Base-by-base conservation (phyloP, 164 flowering plant genomes). In the Stephania japonica region DNA sequence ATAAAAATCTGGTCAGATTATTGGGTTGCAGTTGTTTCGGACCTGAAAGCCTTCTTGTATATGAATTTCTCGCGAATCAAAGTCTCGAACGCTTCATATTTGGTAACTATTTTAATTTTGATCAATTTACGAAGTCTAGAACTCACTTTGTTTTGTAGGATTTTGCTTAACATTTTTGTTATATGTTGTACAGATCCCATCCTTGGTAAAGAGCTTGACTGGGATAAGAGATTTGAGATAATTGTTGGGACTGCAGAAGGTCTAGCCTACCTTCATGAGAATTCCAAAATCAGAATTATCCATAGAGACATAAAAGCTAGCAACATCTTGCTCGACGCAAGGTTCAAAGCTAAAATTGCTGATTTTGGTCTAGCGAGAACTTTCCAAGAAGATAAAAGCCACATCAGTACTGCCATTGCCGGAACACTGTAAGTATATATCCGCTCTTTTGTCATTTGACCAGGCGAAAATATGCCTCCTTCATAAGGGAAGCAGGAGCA, bases 331-430 rank as follows among this genome's bases (percentile, higher is more conserved):
- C 71, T 89, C 56, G 91, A 89, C 80, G 53, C 78, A 25, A 87
- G 74, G 71, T 72, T 75, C 71, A 74, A 65, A 32, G 86, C 92
- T 7, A 89, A 89, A 75, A 87, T 91, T 38, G 87, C 97, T 47
- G 97, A 91, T 82, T 91, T 91, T 78, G 97, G 92, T 3, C 78
- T 91, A 10, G 97, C 93, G 6, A 84, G 87, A 74, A 86, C 82
- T 71, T 92, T 92, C 77, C 84, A 92, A 82, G 99, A 86, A 74
- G 93, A 94, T 75, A 86, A 88, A 82, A 91, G 98, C 80, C 97
- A 92, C 84, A 92, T 91, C 72, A 94, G 91, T 83, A 94, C 99
- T 5, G 97, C 89, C 70, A 87, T 92, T 78, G 97, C 99, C 12
- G 99, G 96, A 81, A 94, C 98, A 67, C 70, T 92, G 98, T 94